These are phyloP conservation scores for Cordyceps sp. DNA, from an alignment of 2,329 filamentous ascomycete genomes.

Conservation along the genomic window DNA sequence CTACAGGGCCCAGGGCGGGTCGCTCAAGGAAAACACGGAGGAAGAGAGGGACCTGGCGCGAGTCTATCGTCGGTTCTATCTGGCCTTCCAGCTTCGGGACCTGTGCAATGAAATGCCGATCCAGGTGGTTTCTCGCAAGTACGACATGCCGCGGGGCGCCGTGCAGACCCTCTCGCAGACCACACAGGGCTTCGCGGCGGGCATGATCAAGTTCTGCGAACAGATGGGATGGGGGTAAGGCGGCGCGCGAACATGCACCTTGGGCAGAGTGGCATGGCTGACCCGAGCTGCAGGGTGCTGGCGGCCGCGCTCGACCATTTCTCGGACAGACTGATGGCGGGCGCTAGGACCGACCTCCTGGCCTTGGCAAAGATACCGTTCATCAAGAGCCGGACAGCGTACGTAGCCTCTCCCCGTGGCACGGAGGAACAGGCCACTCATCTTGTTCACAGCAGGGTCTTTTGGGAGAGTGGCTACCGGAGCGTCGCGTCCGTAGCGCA, in stretches of 20 bases:
- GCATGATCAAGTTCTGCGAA: conserved; percentile 66
- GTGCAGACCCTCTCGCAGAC: conserved; percentile 59
- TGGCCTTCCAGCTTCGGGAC: conserved; percentile 62
- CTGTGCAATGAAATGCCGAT: conserved; percentile 63
- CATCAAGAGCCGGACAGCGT: conserved; percentile 61
- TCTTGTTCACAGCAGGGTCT: conserved; percentile 26
- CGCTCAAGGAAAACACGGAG: conserved; percentile 43
- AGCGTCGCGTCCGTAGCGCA: conserved; percentile 52
- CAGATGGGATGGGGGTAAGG: conserved; percentile 54
- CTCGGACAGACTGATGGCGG: conserved; percentile 55
- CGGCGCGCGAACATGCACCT: background rate
- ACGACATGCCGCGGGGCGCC: conserved; percentile 50
- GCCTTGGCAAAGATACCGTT: conserved; percentile 56
- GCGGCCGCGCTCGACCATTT: conserved; percentile 60
- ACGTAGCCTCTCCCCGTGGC: conserved; percentile 10
- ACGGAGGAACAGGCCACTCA: conserved; percentile 1
- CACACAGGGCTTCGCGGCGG: conserved; percentile 62
- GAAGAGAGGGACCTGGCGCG: conserved; percentile 43
- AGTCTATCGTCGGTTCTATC: conserved; percentile 57
- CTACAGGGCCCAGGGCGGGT: conserved; percentile 47
- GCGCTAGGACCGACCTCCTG: conserved; percentile 53
- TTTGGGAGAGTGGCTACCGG: conserved; percentile 63
- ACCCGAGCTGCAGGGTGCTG: conserved; percentile 34
- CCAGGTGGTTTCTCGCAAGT: conserved; percentile 52
- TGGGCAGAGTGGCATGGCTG: background rate